Evolutionary conservation across 371 early-diverging fungal genomes (phyloP).

Genomic region (Apophysomyces variabilis): DNA sequence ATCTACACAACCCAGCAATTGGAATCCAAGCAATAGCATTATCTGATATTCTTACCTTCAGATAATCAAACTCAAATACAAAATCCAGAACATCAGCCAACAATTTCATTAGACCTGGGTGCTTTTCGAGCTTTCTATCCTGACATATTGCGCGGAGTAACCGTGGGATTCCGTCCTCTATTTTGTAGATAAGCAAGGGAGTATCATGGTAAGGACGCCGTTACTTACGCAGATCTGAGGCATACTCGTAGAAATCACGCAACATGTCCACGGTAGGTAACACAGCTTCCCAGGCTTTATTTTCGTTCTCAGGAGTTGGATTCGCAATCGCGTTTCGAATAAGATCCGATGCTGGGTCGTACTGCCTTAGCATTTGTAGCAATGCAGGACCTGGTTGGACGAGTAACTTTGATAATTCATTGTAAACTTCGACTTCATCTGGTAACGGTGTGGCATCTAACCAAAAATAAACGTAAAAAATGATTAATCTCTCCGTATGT

Average conservation of each 20-base stretch:
- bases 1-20: conserved; percentile 57
- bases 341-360: conserved; percentile 47
- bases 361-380: conserved; percentile 54
- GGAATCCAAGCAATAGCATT: not conserved
- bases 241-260: conserved; percentile 78
- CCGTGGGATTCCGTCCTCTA: conserved; percentile 77
- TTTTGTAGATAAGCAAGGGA: not conserved
- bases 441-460: conserved; percentile 46
- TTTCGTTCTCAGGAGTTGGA: conserved; percentile 82
- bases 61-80: conserved; percentile 88
- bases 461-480: not conserved
- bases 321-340: conserved; percentile 80
- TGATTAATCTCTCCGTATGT: conserved; percentile 9
- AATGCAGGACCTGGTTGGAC: conserved; percentile 53
- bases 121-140: conserved; percentile 67
- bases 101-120: conserved; percentile 80
- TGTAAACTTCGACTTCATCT: conserved; percentile 57
- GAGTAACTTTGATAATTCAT: conserved; percentile 48
- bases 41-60: conserved; percentile 67
- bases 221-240: conserved; percentile 68
- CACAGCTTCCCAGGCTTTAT: conserved; percentile 85
- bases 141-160: conserved; percentile 77
- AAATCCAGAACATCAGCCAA: conserved; percentile 87
- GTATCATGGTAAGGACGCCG: too few relatives aligned
- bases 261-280: conserved; percentile 84